Evolutionary conservation across 495 filamentous ascomycete species (phyloP).

Genomic region (Penicillium arizonense): DNA sequence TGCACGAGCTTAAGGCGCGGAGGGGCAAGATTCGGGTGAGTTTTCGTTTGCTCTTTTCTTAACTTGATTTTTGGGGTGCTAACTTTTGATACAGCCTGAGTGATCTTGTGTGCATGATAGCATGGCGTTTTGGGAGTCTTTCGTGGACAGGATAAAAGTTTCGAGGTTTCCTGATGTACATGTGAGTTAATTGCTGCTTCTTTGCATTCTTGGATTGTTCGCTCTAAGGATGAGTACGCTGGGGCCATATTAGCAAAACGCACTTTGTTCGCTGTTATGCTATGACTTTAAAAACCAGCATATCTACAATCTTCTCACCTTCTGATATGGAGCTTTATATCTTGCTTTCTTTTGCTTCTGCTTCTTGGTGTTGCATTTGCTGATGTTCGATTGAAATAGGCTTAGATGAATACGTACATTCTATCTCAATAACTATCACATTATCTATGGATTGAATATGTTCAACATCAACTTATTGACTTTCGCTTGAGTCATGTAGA

Average conservation of each 20-base stretch:
- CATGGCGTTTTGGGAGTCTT: constrained; percentile 27
- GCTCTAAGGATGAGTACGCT: constrained; percentile 50
- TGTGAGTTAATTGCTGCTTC: constrained; percentile 12
- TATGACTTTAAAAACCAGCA: constrained; percentile 55
- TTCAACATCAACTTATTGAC: too few species aligned
- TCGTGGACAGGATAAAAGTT: constrained; percentile 9
- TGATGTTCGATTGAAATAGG: constrained; percentile 6
- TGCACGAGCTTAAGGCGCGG: constrained; percentile 50
- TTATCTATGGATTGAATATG: too few species aligned
- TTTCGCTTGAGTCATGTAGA: too few species aligned
- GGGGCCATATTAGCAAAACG: constrained; percentile 57
- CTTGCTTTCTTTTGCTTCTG: not conserved
- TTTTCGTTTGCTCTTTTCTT: constrained; percentile 10
- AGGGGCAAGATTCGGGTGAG: constrained; percentile 49
- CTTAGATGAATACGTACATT: not conserved
- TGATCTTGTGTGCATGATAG: constrained; percentile 24
- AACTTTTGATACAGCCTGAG: constrained; percentile 37
- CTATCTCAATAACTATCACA: constrained; percentile 2
- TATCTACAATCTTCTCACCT: constrained; percentile 51
- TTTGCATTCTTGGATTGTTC: not conserved
- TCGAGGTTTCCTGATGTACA: constrained; percentile 10
- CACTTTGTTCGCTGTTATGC: constrained; percentile 35
- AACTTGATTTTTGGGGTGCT: constrained; percentile 12
- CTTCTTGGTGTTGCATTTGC: constrained; percentile 9
- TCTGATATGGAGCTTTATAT: constrained; percentile 27